Percentiles rank a stretch among this genome's conserved stretches.
These are phyloP conservation scores for Lyophyllum semitale DNA, from an alignment of 768 basidiomycete species.

Conservation along the genomic window DNA sequence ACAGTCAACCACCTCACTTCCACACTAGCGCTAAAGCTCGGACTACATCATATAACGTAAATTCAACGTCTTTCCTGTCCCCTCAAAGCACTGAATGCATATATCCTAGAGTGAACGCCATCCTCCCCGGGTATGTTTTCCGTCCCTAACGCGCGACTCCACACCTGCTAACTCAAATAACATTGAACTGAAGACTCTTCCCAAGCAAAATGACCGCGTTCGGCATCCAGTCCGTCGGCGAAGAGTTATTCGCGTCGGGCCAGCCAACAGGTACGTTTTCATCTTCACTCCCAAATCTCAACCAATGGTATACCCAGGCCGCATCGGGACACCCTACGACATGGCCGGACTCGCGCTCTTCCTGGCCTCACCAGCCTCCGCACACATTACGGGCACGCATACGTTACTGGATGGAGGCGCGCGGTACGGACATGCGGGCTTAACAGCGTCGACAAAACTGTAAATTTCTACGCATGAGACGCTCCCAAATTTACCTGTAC, in stretches of 20 bases:
- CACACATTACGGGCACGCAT: constrained; percentile 76
- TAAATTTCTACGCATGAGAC: no score
- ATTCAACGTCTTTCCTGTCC: constrained; percentile 19
- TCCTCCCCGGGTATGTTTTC: constrained; percentile 68
- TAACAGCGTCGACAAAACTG: constrained; percentile 34
- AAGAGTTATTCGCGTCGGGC: constrained; percentile 46
- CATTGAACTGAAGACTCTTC: constrained; percentile 53
- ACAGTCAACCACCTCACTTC: constrained; percentile 81
- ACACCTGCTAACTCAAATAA: neutral
- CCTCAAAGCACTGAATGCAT: neutral
- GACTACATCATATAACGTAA: constrained; percentile 62
- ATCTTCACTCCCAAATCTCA: neutral
- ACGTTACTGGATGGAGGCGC: constrained; percentile 73
- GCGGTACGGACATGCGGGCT: constrained; percentile 30
- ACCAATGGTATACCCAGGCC: constrained; percentile 41
- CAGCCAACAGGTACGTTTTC: constrained; percentile 74
- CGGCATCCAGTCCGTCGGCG: constrained; percentile 57
- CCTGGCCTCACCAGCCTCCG: constrained; percentile 68
- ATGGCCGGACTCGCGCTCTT: constrained; percentile 73
- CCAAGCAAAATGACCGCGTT: constrained; percentile 86
- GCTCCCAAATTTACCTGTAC: no score
- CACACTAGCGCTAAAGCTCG: constrained; percentile 69
- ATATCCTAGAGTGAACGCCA: constrained; percentile 72
- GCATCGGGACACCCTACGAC: constrained; percentile 64
- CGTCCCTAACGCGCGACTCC: neutral